phyloP scores from a whole-genome alignment of 257 asterid genomes.

The Nicotiana tabacum region DNA sequence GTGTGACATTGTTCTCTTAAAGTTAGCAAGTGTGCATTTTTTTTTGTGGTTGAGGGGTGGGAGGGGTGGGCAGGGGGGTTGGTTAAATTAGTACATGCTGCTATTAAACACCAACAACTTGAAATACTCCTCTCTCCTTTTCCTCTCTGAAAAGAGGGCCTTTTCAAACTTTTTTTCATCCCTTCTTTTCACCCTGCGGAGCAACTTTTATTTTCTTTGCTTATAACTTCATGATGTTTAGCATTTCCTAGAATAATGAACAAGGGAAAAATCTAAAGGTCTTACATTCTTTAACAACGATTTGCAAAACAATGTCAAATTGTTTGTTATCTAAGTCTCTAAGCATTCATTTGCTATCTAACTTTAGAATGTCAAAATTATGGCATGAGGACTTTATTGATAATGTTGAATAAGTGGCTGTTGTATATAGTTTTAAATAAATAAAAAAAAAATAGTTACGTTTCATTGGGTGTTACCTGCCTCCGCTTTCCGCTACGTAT shows the following conservation, averaged over 20 bases:
- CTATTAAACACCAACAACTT: not conserved
- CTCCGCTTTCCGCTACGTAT: not conserved
- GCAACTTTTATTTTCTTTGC: no score
- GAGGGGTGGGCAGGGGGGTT: not conserved
- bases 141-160: not conserved
- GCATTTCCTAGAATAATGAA: not conserved
- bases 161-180: not conserved
- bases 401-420: not conserved
- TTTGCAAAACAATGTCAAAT: not conserved
- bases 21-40: not conserved
- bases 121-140: not conserved
- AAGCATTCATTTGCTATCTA: not conserved
- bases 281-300: not conserved
- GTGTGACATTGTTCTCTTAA: slow-evolving; percentile 7
- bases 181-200: not conserved
- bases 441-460: no score
- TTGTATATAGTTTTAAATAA: not conserved
- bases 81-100: not conserved
- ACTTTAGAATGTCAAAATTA: not conserved
- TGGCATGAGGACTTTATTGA: no score
- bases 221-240: not conserved
- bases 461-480: not conserved
- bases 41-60: not conserved
- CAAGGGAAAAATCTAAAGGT: not conserved
- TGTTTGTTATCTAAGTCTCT: not conserved